These are phyloP conservation scores for Jasminum sambac DNA, from an alignment of 257 asterid genomes.

Conservation along the genomic window DNA sequence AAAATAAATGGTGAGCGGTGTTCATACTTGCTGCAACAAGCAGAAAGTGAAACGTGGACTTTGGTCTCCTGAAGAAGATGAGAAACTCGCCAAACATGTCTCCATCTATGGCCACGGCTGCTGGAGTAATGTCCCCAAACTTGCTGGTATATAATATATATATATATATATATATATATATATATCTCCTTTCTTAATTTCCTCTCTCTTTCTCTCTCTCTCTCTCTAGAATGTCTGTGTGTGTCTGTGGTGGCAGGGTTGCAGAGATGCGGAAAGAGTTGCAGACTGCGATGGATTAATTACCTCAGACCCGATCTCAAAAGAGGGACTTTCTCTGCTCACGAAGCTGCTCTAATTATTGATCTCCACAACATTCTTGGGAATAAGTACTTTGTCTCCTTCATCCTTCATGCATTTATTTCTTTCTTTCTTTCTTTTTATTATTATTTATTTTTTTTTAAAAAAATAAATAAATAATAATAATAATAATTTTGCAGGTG, in stretches of 20 bases:
- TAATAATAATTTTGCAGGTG: neutral
- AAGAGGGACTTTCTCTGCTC: conserved; percentile 45
- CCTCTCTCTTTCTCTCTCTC: too few species aligned
- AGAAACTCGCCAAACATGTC: conserved; percentile 44
- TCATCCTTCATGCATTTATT: too few species aligned
- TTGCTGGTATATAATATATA: conserved; percentile 33
- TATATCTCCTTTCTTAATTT: neutral
- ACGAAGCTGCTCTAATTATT: conserved; percentile 46
- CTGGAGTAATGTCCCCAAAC: conserved; percentile 50
- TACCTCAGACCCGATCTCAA: conserved; percentile 54
- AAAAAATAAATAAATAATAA: too few species aligned
- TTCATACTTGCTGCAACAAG: conserved; percentile 53
- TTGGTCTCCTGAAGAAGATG: conserved; percentile 62
- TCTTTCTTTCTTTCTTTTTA: too few species aligned
- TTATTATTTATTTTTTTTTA: too few species aligned
- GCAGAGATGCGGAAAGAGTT: conserved; percentile 56
- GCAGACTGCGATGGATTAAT: conserved; percentile 56
- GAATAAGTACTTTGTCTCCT: conserved; percentile 34
- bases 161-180: neutral
- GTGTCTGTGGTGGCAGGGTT: conserved; percentile 28
- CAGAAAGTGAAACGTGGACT: conserved; percentile 53
- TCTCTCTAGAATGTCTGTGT: too few species aligned
- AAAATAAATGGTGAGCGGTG: conserved; percentile 32
- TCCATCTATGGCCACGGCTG: conserved; percentile 45
- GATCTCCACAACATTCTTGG: conserved; percentile 51